Conservation (phyloP, 1,284 basidiomycete species). For the Marasmius oreades region DNA sequence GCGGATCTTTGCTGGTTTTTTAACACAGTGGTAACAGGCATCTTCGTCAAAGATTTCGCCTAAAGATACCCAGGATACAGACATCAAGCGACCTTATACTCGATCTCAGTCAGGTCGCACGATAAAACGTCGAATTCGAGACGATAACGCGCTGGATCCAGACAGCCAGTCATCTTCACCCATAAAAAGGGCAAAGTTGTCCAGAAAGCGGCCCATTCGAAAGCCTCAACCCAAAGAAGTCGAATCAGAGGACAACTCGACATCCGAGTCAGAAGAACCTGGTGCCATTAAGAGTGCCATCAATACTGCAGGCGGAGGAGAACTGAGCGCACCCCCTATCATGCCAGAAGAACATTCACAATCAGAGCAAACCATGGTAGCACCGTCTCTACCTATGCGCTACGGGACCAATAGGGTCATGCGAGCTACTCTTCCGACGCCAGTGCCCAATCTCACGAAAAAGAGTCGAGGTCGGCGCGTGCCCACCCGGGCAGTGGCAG, state of each 20-base stretch:
- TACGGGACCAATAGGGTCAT: background rate
- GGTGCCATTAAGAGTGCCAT: too few relatives aligned
- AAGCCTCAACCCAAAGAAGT: background rate
- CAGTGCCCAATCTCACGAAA: conserved; percentile 70
- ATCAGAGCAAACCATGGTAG: background rate
- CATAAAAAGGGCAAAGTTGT: background rate
- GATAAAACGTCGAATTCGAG: conserved; percentile 3
- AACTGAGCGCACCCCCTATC: background rate
- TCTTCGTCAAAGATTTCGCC: conserved; percentile 10
- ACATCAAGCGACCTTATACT: conserved; percentile 2
- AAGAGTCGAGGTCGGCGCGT: conserved; percentile 69
- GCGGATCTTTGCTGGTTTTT: background rate
- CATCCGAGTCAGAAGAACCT: too few relatives aligned
- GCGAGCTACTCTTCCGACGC: conserved; percentile 42
- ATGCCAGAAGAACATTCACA: background rate
- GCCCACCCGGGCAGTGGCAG: conserved; percentile 34
- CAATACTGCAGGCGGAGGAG: too few relatives aligned
- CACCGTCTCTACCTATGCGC: background rate
- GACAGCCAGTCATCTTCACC: background rate
- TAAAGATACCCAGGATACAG: background rate
- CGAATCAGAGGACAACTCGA: background rate
- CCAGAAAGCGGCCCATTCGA: background rate
- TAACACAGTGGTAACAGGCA: background rate
- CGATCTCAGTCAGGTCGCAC: conserved; percentile 8
- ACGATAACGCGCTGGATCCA: conserved; percentile 8